phyloP scores from a whole-genome alignment of 2,329 filamentous ascomycete genomes.

The Tolypocladium ovalisporum region DNA sequence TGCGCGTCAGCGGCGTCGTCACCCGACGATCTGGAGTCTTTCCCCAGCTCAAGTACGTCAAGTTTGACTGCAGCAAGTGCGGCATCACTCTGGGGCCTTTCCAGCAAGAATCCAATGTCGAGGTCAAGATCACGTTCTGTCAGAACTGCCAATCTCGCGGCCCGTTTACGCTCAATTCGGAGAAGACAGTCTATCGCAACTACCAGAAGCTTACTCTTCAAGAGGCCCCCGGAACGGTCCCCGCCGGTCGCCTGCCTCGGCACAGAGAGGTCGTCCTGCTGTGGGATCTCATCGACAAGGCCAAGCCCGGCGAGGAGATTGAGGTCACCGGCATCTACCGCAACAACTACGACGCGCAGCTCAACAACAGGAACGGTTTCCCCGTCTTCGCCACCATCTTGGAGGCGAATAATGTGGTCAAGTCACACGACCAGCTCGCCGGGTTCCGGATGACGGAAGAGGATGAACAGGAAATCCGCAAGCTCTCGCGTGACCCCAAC shows the following conservation, averaged over 20 bases:
- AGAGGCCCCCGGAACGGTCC: slow-evolving; percentile 93
- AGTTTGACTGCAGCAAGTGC: slow-evolving; percentile 94
- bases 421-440: slow-evolving; percentile 92
- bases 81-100: slow-evolving; percentile 87
- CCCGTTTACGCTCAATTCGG: slow-evolving; percentile 90
- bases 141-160: slow-evolving; percentile 93
- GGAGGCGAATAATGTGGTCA: slow-evolving; percentile 94
- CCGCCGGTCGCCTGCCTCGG: slow-evolving; percentile 84
- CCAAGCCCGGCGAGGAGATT: slow-evolving; percentile 95
- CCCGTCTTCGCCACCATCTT: slow-evolving; percentile 96
- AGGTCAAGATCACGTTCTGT: slow-evolving; percentile 94
- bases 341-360: slow-evolving; percentile 94
- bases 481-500: slow-evolving; percentile 76
- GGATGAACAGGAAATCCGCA: slow-evolving; percentile 84
- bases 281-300: slow-evolving; percentile 92
- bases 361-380: slow-evolving; percentile 98
- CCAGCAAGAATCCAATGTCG: slow-evolving; percentile 91
- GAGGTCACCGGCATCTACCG: slow-evolving; percentile 95
- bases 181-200: slow-evolving; percentile 97
- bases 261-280: slow-evolving; percentile 90
- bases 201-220: slow-evolving; percentile 97
- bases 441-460: slow-evolving; percentile 93
- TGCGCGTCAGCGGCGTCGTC: slow-evolving; percentile 89
- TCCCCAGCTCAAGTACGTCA: slow-evolving; percentile 95
- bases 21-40: slow-evolving; percentile 92